Percentiles rank a stretch among this genome's conserved stretches.
phyloP scores from a whole-genome alignment of 495 filamentous ascomycete species.

The Aspergillus taichungensis region DNA sequence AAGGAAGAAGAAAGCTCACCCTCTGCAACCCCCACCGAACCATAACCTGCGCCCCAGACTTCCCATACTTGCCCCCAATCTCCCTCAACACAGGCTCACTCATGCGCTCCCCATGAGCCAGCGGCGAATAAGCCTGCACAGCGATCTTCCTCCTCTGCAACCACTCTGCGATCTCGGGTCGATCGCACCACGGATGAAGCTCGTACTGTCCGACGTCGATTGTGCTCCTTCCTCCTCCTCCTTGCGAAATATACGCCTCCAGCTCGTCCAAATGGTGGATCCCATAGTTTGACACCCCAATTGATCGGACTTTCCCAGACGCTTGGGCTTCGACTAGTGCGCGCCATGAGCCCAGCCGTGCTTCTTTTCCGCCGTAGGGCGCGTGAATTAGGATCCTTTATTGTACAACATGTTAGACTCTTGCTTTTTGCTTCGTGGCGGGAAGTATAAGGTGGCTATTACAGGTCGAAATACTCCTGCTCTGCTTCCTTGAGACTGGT shows the following conservation, averaged over 20 bases:
- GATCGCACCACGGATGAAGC: conserved; percentile 75
- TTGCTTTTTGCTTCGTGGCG: no score
- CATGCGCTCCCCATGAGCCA: conserved; percentile 57
- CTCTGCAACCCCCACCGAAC: conserved; percentile 80
- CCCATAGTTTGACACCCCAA: conserved; percentile 50
- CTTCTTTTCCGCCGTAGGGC: conserved; percentile 45
- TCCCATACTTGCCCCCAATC: conserved; percentile 61
- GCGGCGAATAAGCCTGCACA: conserved; percentile 71
- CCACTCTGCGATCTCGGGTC: conserved; percentile 70
- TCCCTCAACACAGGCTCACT: conserved; percentile 49
- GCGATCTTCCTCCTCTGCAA: conserved; percentile 56
- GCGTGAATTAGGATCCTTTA: conserved; percentile 44
- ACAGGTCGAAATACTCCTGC: conserved; percentile 60
- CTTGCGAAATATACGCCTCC: conserved; percentile 65
- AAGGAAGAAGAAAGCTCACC: conserved; percentile 14
- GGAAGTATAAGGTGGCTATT: no score
- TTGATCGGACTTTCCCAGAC: conserved; percentile 37
- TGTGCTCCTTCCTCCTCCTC: conserved; percentile 60
- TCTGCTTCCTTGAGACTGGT: conserved; percentile 24
- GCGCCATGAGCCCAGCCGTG: conserved; percentile 37
- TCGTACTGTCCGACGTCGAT: conserved; percentile 83
- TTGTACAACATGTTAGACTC: no score
- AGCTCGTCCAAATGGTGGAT: conserved; percentile 52
- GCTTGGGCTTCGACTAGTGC: conserved; percentile 46
- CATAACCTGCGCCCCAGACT: conserved; percentile 69